These are phyloP conservation scores for Alliaria petiolata DNA, from an alignment of 345 rosid genomes.

Conservation along the genomic window DNA sequence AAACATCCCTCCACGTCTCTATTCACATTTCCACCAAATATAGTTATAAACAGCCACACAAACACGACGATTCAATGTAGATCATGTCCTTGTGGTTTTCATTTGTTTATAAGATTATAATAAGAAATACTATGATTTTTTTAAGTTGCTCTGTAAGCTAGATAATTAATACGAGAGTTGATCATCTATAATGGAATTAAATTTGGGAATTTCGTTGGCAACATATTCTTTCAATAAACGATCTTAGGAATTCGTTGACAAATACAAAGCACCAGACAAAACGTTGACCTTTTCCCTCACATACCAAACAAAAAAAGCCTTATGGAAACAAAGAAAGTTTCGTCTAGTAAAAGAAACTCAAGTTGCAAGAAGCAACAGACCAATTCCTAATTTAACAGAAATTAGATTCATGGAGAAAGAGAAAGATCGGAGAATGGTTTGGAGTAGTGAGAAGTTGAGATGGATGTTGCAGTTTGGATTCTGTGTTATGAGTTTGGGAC, in stretches of 20 bases:
- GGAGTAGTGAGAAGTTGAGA: constrained; percentile 6
- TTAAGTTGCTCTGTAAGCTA: too few species aligned
- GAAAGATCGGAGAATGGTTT: neutral
- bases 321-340: constrained; percentile 8
- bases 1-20: constrained; percentile 35
- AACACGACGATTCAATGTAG: neutral
- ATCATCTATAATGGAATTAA: constrained; percentile 10
- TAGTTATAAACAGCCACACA: neutral
- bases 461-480: constrained; percentile 27
- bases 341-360: constrained; percentile 28
- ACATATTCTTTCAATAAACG: constrained; percentile 15
- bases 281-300: constrained; percentile 17
- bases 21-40: neutral
- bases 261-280: constrained; percentile 21
- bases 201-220: constrained; percentile 9
- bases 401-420: neutral
- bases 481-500: constrained; percentile 16
- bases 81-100: neutral
- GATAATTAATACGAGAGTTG: constrained; percentile 3
- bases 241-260: constrained; percentile 19
- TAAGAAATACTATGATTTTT: neutral
- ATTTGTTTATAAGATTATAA: neutral
- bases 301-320: neutral
- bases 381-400: neutral
- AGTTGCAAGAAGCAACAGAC: constrained; percentile 4